Evolutionary conservation across 2,329 filamentous ascomycete species (phyloP).

Genomic region (Aspergillus sojae): DNA sequence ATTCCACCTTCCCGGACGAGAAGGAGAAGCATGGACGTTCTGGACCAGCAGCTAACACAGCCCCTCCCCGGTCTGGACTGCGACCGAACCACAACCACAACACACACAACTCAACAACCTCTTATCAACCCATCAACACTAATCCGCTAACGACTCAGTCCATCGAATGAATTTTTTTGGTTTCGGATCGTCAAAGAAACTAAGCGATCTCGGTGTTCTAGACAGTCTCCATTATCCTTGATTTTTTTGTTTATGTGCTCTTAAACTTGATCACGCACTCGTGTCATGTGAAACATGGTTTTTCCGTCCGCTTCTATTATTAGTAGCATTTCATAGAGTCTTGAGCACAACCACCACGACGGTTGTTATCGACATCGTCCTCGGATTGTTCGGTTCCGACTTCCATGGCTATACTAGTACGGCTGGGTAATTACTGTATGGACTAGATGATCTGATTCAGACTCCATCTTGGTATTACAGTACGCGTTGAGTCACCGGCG

Average conservation of each 20-base stretch:
- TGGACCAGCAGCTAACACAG: neutral
- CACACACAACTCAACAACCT: neutral
- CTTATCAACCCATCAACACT: neutral
- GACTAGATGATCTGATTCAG: neutral
- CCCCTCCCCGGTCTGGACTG: constrained; percentile 1
- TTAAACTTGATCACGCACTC: neutral
- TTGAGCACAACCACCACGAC: neutral
- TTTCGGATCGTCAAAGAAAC: neutral
- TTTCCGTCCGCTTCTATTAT: neutral
- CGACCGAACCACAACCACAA: neutral
- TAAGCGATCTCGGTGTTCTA: neutral
- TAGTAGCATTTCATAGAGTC: neutral
- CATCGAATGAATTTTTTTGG: neutral
- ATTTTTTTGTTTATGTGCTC: neutral
- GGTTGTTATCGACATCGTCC: neutral
- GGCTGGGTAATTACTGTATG: neutral
- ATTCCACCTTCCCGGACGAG: neutral
- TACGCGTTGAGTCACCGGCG: neutral
- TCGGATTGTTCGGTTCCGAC: neutral
- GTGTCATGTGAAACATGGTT: neutral
- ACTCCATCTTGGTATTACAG: neutral
- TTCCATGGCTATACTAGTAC: neutral
- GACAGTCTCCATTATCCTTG: neutral
- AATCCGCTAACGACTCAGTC: neutral
- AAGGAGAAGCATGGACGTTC: neutral